Evolutionary conservation across 805 yeast genomes (phyloP), one percentile per base, ranked within the genome.

Genomic region (Candida nemodendra): DNA sequence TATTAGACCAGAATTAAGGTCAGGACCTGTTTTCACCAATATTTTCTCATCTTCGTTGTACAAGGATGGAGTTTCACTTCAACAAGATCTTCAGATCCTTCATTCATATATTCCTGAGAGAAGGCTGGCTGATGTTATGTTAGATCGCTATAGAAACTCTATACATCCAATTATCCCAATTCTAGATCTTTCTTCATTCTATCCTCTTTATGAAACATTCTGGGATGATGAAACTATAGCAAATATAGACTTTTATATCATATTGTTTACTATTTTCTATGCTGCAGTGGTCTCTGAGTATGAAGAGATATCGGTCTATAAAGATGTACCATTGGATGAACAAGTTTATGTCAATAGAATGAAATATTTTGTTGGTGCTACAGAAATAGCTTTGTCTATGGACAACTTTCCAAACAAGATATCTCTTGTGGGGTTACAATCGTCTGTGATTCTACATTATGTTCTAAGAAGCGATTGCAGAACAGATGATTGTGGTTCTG

Each of bases 281-380:
- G 81, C 82, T 2, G 71, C 81, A 2, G 69, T 79, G 1, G 76
- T 76, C 22, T 74, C 81, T 9, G 78, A 76, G 48, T 78, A 73
- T 51, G 81, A 77, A 50, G 82, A 77, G 47, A 69, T 67, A 45
- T 76, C 76, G 44, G 71, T 76, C 42, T 56, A 51, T 32, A 56
- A 53, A 34, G 48, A 57, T 21, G 53, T 59, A 5, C 21, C 27
- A 3, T 18, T 26, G 16, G 27, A 32, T 11, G 50, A 50, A 30
- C 54, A 52, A 18, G 61, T 54, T 24, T 41, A 56, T 18, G 55
- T 59, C 32, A 70, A 70, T 45, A 77, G 74, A 45, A 72, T 77
- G 46, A 71, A 71, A 49, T 66, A 61, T 40, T 77, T 69, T 48
- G 58, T 73, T 39, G 71, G 69, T 39, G 77, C 73, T 0, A 35